These are phyloP conservation scores for Fusarium tricinctum DNA, from an alignment of 2,329 filamentous ascomycete species.

Conservation along the genomic window DNA sequence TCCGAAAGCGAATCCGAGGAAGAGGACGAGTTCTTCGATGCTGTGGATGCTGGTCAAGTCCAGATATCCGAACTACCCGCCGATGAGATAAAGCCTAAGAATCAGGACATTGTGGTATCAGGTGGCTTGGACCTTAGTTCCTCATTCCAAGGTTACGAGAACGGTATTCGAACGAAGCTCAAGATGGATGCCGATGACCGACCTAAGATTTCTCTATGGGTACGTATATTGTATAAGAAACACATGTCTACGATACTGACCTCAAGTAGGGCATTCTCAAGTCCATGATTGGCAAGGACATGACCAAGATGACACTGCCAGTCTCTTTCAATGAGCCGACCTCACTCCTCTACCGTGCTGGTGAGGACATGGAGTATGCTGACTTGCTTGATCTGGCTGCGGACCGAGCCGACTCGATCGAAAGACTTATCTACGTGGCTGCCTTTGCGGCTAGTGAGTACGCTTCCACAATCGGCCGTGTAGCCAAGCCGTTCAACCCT, in stretches of 20 bases:
- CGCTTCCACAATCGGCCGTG: conserved; percentile 94
- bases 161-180: conserved; percentile 81
- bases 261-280: conserved; percentile 85
- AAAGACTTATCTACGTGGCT: conserved; percentile 93
- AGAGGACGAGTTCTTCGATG: conserved; percentile 97
- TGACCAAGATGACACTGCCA: conserved; percentile 99
- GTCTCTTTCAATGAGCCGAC: conserved; percentile 99
- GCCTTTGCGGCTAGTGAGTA: conserved; percentile 98
- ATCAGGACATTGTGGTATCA: conserved; percentile 59
- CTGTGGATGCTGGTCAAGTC: conserved; percentile 92
- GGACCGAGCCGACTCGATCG: conserved; percentile 86
- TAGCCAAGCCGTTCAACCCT: conserved; percentile 98
- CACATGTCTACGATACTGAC: conserved; percentile 40
- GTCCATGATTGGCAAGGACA: conserved; percentile 99
- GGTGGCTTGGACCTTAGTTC: conserved; percentile 75
- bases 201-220: conserved; percentile 96
- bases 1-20: conserved; percentile 86
- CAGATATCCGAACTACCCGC: conserved; percentile 79
- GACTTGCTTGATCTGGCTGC: conserved; percentile 92
- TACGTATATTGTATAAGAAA: conserved; percentile 61
- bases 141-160: conserved; percentile 92
- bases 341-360: conserved; percentile 92
- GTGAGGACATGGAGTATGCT: conserved; percentile 98
- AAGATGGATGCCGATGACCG: conserved; percentile 93
- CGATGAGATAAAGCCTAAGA: conserved; percentile 59